These are phyloP conservation scores for Lipomyces mesembrius DNA, from an alignment of 805 yeast genomes.

Conservation along the genomic window DNA sequence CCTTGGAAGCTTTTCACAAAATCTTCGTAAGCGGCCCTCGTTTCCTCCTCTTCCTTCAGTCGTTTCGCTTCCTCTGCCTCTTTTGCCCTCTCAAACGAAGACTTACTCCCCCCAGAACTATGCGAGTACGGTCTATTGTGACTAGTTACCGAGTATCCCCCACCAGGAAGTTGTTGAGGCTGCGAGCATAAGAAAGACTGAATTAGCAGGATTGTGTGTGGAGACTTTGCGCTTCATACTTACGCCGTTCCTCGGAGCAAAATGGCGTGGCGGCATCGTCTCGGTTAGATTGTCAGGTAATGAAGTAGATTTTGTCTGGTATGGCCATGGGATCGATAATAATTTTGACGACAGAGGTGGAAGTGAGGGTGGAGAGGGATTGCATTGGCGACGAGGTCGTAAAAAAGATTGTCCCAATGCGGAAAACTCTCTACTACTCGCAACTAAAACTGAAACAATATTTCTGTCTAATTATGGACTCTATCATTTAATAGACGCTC, in stretches of 20 bases:
- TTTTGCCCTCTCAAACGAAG: constrained; percentile 30
- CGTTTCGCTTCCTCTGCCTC: constrained; percentile 24
- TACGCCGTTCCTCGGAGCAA: constrained; percentile 20
- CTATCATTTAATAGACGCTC: not conserved
- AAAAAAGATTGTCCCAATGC: too few species aligned
- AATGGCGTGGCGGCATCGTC: constrained; percentile 30
- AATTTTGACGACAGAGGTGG: not conserved
- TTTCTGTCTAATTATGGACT: too few species aligned
- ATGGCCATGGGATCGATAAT: not conserved
- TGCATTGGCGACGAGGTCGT: too few species aligned
- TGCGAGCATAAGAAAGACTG: not conserved
- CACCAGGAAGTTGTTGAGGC: constrained; percentile 7
- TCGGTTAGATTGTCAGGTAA: not conserved
- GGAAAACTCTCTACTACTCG: too few species aligned
- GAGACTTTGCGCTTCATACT: not conserved
- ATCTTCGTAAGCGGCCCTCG: constrained; percentile 29
- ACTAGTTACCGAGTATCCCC: not conserved
- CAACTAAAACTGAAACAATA: too few species aligned
- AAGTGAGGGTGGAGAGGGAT: too few species aligned
- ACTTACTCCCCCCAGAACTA: not conserved
- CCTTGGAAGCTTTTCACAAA: constrained; percentile 29
- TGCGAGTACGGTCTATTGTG: not conserved
- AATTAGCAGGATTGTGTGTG: not conserved
- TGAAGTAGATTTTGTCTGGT: not conserved
- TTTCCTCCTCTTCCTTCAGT: constrained; percentile 23